Evolutionary conservation across 306 rosid genomes (phyloP).

Genomic region (Casuarina glauca): DNA sequence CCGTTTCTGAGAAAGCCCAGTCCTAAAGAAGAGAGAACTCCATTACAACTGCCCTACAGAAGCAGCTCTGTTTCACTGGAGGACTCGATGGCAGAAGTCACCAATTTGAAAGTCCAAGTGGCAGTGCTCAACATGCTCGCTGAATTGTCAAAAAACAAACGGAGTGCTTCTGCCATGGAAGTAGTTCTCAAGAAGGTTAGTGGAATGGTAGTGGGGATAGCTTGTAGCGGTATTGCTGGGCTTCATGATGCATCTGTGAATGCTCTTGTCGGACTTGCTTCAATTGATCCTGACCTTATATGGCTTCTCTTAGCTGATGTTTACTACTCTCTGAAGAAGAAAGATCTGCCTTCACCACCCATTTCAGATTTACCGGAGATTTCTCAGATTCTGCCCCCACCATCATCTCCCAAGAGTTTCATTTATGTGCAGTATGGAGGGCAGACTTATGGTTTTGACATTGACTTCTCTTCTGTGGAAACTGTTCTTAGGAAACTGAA

Average conservation of each 20-base stretch:
- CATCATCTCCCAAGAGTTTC: slow-evolving; percentile 54
- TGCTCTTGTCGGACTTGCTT: slow-evolving; percentile 81
- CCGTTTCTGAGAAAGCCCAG: not conserved
- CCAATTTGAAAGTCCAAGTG: slow-evolving; percentile 80
- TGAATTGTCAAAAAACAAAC: slow-evolving; percentile 58
- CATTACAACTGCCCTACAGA: slow-evolving; percentile 14
- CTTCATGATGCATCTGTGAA: slow-evolving; percentile 72
- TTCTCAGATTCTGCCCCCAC: slow-evolving; percentile 56
- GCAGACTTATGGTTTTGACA: slow-evolving; percentile 73
- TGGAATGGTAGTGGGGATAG: slow-evolving; percentile 77
- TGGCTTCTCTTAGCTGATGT: slow-evolving; percentile 95
- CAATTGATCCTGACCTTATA: slow-evolving; percentile 80
- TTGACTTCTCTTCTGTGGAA: slow-evolving; percentile 59
- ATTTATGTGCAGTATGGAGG: slow-evolving; percentile 83
- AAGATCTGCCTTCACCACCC: slow-evolving; percentile 46
- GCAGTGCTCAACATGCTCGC: slow-evolving; percentile 85
- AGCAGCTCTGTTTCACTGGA: slow-evolving; percentile 48
- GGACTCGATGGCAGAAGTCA: slow-evolving; percentile 66
- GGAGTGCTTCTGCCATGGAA: slow-evolving; percentile 66
- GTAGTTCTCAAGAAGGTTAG: slow-evolving; percentile 73
- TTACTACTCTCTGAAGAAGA: slow-evolving; percentile 58
- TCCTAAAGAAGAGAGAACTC: slow-evolving; percentile 9
- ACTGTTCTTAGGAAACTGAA: slow-evolving; percentile 55
- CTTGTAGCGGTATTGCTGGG: slow-evolving; percentile 76
- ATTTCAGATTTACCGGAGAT: slow-evolving; percentile 54